phyloP scores from a whole-genome alignment of 2,329 filamentous ascomycete species.

The Tolypocladium inflatum region DNA sequence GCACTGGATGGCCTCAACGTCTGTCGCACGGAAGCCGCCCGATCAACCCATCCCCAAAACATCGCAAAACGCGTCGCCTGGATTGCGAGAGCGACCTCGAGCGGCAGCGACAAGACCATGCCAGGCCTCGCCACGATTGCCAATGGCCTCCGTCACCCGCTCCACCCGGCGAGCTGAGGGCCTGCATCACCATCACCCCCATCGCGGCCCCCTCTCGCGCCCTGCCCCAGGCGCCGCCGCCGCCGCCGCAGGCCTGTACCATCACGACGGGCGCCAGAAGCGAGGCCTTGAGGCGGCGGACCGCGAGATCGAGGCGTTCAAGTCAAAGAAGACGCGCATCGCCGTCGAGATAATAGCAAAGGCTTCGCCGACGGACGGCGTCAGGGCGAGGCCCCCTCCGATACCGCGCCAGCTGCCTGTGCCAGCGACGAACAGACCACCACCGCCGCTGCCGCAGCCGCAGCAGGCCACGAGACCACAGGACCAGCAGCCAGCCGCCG shows the following conservation, averaged over 20 bases:
- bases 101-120: conserved; percentile 23
- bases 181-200: conserved; percentile 23
- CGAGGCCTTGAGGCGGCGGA: conserved; percentile 35
- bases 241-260: conserved; percentile 13
- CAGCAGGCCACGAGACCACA: conserved; percentile 3
- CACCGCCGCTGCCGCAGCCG: conserved; percentile 8
- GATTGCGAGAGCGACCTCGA: conserved; percentile 3
- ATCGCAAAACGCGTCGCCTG: conserved; percentile 2
- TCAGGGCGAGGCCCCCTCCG: conserved; percentile 16
- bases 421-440: conserved; percentile 5
- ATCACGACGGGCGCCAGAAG: conserved; percentile 32
- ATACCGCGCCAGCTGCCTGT: conserved; percentile 9
- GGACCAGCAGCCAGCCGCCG: conserved; percentile 1
- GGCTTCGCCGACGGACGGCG: conserved; percentile 16
- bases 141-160: conserved; percentile 44
- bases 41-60: not conserved
- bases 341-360: conserved; percentile 40
- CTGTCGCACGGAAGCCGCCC: not conserved
- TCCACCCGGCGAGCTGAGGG: conserved; percentile 40
- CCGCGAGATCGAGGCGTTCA: conserved; percentile 33
- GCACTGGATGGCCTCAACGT: not conserved
- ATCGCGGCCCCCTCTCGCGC: conserved; percentile 14
- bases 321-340: conserved; percentile 41
- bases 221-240: conserved; percentile 15
- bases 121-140: conserved; percentile 22